These are phyloP conservation scores for Xylaria hypoxylon DNA, from an alignment of 2,329 filamentous ascomycete species.

Conservation along the genomic window DNA sequence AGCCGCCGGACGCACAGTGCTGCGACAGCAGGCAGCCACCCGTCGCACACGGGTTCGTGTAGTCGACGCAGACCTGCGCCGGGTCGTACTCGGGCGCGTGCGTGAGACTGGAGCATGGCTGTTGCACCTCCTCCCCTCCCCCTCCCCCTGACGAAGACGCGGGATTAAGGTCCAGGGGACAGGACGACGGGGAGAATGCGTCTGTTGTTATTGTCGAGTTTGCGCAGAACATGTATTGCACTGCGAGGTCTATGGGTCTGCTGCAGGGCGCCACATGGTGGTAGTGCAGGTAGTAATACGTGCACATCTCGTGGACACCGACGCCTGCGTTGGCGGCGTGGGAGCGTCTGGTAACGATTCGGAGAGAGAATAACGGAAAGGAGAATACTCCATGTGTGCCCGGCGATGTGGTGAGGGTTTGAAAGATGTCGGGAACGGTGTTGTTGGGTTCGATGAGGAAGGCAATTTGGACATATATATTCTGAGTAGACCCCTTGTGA, in stretches of 20 bases:
- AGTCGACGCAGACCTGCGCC: constrained; percentile 42
- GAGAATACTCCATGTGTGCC: background rate
- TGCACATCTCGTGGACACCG: constrained; percentile 57
- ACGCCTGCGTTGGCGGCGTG: background rate
- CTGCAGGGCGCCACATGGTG: constrained; percentile 61
- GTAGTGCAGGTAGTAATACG: constrained; percentile 63
- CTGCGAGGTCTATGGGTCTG: constrained; percentile 55
- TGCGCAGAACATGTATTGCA: constrained; percentile 60
- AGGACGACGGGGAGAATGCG: background rate
- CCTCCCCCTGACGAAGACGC: background rate
- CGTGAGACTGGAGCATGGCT: constrained; percentile 50
- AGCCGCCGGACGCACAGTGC: constrained; percentile 61
- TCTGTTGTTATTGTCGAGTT: constrained; percentile 50
- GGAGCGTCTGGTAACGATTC: background rate
- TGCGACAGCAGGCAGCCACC: constrained; percentile 60
- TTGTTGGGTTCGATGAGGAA: background rate
- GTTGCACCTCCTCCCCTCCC: constrained; percentile 25
- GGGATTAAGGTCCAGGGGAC: background rate
- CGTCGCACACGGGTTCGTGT: constrained; percentile 58
- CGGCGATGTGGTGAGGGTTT: background rate
- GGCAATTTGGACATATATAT: background rate
- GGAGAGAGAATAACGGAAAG: background rate
- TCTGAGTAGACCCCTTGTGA: background rate
- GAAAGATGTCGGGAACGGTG: background rate
- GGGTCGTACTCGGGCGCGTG: constrained; percentile 49